Conservation (phyloP, 495 filamentous ascomycete genomes). For the Rhypophila decipiens region DNA sequence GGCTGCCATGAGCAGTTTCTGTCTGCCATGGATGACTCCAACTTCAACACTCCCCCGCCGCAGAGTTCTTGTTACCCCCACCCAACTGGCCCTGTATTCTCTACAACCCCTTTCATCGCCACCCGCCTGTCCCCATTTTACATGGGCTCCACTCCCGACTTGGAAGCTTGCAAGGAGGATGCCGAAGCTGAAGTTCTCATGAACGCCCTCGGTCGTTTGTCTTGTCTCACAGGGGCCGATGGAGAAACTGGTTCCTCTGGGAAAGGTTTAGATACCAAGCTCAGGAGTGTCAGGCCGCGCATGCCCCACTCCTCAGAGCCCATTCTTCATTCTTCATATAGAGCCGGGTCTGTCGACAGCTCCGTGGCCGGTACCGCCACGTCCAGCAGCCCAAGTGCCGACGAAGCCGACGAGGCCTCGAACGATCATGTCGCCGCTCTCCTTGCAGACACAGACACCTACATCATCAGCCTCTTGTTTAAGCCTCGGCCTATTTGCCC, state of each 20-base stretch:
- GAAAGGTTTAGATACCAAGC: neutral
- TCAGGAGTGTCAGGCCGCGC: too few species aligned
- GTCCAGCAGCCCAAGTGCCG: too few species aligned
- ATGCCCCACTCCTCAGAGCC: too few species aligned
- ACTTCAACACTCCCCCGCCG: constrained; percentile 1
- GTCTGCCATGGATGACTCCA: neutral
- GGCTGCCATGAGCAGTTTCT: neutral
- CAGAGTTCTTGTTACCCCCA: constrained; percentile 1
- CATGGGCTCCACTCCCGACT: constrained; percentile 7
- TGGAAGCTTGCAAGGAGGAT: constrained; percentile 20
- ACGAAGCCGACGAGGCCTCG: neutral
- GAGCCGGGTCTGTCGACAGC: neutral
- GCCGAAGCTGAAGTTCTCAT: constrained; percentile 14
- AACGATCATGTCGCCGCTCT: constrained; percentile 3
- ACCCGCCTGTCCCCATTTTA: constrained; percentile 18
- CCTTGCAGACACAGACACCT: constrained; percentile 15
- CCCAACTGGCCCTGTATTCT: constrained; percentile 8
- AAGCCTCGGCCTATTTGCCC: constrained; percentile 7
- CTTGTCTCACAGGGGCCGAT: constrained; percentile 1
- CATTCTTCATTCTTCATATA: neutral
- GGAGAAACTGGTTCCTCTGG: neutral
- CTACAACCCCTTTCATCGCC: constrained; percentile 9
- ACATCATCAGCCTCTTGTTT: constrained; percentile 15
- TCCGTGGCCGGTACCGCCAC: too few species aligned
- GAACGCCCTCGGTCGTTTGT: constrained; percentile 14